These are phyloP conservation scores for Zea mays DNA, from an alignment of 176 grass and related monocot genomes.

Conservation along the genomic window Zm-B73-REFERENCE-NAM-5.0 NC_050098.1:203357001-203357500, in stretches of 20 bases:
- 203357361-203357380: constrained; percentile 93
- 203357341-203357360: constrained; percentile 87
- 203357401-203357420: constrained; percentile 96
- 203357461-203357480: constrained; percentile 18
- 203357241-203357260: constrained; percentile 92
- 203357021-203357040: too few species aligned
- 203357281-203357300: not conserved
- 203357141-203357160: too few species aligned
- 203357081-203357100: too few species aligned
- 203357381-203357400: constrained; percentile 95
- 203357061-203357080: too few species aligned
- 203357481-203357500: not conserved
- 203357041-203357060: too few species aligned
- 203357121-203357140: too few species aligned
- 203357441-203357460: constrained; percentile 31
- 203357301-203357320: not conserved
- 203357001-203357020: too few species aligned
- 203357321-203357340: constrained; percentile 26
- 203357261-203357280: constrained; percentile 63
- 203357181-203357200: too few species aligned
- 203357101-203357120: too few species aligned
- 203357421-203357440: constrained; percentile 32
- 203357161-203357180: too few species aligned
- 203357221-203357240: too few species aligned
- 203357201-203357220: too few species aligned